A percentile compares a stretch with the other conserved stretches of the same genome.
Evolutionary conservation across 495 filamentous ascomycete species (phyloP).

Genomic region (Aspergillus sclerotioniger): DNA sequence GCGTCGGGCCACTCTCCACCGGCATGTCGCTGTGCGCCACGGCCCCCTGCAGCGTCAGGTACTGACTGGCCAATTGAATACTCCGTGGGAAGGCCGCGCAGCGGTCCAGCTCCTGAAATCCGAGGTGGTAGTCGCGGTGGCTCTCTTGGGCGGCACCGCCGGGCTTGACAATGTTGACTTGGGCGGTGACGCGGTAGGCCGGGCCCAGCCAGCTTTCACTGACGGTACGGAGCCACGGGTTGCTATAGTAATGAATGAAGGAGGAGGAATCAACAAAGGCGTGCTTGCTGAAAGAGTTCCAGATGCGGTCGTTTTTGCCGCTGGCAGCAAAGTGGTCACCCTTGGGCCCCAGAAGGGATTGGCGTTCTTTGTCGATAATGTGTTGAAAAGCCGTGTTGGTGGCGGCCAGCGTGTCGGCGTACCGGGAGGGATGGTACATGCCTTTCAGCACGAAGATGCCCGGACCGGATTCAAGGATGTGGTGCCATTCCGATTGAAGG

Average conservation of each 20-base stretch:
- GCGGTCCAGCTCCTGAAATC: constrained; percentile 44
- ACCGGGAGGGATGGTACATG: constrained; percentile 38
- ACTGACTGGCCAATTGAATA: constrained; percentile 45
- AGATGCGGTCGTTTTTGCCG: constrained; percentile 53
- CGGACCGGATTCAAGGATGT: constrained; percentile 50
- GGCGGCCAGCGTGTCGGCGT: constrained; percentile 30
- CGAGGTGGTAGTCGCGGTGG: constrained; percentile 60
- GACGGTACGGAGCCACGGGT: constrained; percentile 48
- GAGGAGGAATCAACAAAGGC: constrained; percentile 40
- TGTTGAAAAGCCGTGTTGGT: constrained; percentile 42
- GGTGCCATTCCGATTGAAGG: constrained; percentile 56
- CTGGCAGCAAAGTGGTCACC: constrained; percentile 55
- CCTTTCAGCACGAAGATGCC: constrained; percentile 51
- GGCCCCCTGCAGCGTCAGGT: constrained; percentile 56
- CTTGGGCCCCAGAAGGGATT: constrained; percentile 20
- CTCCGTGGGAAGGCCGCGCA: constrained; percentile 38
- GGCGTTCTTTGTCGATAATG: constrained; percentile 44
- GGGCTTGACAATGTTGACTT: constrained; percentile 56
- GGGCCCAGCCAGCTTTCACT: constrained; percentile 52
- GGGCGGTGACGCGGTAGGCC: constrained; percentile 50
- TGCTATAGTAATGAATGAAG: constrained; percentile 53
- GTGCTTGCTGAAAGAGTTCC: constrained; percentile 60
- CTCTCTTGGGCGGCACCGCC: constrained; percentile 48
- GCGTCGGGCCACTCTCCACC: constrained; percentile 47
- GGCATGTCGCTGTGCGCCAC: constrained; percentile 59